Base-by-base conservation (phyloP, 208 protist genomes). In the Phytomonas francai region DNA sequence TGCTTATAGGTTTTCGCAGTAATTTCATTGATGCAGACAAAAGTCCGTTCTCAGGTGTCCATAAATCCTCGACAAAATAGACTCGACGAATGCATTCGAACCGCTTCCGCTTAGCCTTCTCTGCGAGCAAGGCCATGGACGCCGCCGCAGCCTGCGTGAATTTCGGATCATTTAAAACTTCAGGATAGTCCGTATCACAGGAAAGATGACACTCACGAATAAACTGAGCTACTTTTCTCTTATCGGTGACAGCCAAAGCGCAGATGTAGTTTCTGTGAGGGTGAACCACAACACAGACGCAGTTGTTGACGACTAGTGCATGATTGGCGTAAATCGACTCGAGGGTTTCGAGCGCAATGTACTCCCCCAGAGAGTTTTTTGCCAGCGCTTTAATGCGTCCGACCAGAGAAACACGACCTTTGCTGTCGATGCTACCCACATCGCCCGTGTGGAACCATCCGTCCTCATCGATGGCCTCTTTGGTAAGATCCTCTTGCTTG, bases 351-450 rank as follows among this genome's bases (percentile, higher is more conserved):
- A 95, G 63, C 12, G 91, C 87, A 56, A 98, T 87, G 80, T 97
- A 97, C 81, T 98, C 92, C 30, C 95, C 95, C 16, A 91, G 78
- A n/a, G 71, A 75, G 66, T 94, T 91, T 81, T 97, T 97, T 68
- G 88, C 91, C 45, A 98, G 78, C n/a, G 90, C 88, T 83, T 98
- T 97, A 39, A 88, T 77, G 70, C 94, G 85, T 16, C 91, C 94
- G 2, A 98, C 71, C 12, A 98, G 85, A 36, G 74, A 59, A 12
- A 97, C 25, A 5, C 67, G 77, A 8, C 85, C 86, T 22, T 87
- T 76, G 25, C 29, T 22, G 11, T 56, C 28, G 61, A 93, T 65
- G 57, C 65, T 73, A 51, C 92, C 94, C 31, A 97, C 81, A 67
- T 97, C 91, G 33, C 92, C 91, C 0, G 92, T 95, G 73, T 90